Evolutionary conservation across 139 green algal species (phyloP).

Genomic region (Zygnema cylindricum): DNA sequence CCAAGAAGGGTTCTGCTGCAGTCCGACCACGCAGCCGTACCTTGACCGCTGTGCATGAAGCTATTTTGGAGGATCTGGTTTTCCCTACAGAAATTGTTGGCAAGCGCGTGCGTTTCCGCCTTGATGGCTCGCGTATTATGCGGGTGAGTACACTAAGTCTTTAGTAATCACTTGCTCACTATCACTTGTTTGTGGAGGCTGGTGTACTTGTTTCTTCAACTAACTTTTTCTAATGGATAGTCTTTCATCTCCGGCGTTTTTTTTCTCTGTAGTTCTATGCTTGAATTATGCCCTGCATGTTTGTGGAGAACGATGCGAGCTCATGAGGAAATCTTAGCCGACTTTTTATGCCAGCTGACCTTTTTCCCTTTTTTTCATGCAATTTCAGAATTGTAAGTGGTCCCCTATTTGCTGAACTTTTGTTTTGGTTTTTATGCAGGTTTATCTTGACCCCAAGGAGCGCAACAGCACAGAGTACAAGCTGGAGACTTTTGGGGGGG

Average conservation of each 20-base stretch:
- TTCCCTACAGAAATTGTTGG: conserved; percentile 99
- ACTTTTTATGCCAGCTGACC: too few species aligned
- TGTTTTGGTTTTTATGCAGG: too few species aligned
- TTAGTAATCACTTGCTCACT: background rate
- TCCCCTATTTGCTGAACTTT: too few species aligned
- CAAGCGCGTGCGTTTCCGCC: conserved; percentile 92
- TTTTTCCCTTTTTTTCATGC: too few species aligned
- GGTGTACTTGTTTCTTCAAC: background rate
- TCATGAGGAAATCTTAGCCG: too few species aligned
- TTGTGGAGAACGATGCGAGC: too few species aligned
- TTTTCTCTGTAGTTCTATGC: too few species aligned
- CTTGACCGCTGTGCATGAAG: conserved; percentile 93
- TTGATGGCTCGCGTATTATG: conserved; percentile 87
- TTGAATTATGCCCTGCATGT: too few species aligned
- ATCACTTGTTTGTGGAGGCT: background rate
- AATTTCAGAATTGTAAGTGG: too few species aligned
- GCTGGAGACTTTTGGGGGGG: conserved; percentile 94
- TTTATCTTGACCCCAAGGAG: conserved; percentile 88
- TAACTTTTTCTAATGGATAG: too few species aligned
- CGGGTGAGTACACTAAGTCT: conserved; percentile 51
- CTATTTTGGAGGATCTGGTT: conserved; percentile 93
- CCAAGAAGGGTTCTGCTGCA: conserved; percentile 72
- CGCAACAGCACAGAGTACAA: conserved; percentile 98
- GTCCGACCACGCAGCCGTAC: conserved; percentile 87
- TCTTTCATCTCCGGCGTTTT: too few species aligned